Evolutionary conservation across 2,329 filamentous ascomycete species (phyloP).

Genomic region (Claviceps maximensis): DNA sequence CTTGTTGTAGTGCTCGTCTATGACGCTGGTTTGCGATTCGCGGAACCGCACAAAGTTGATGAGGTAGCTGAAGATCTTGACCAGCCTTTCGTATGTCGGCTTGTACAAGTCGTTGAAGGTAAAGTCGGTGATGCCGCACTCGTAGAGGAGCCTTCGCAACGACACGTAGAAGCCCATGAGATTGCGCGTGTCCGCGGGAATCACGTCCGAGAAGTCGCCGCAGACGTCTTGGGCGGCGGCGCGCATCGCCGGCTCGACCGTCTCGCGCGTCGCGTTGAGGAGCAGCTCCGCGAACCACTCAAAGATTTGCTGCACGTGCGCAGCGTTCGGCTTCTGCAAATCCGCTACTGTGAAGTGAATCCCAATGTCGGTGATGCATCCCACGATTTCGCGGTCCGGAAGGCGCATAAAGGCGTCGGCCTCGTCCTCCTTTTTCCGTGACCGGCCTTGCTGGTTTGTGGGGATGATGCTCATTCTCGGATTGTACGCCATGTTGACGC

Average conservation of each 20-base stretch:
- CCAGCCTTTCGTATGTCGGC: conserved; percentile 77
- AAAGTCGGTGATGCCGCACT: conserved; percentile 89
- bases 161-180: conserved; percentile 92
- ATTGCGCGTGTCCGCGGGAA: conserved; percentile 79
- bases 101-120: conserved; percentile 84
- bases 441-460: conserved; percentile 34
- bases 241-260: conserved; percentile 88
- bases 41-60: conserved; percentile 99
- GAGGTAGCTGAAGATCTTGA: conserved; percentile 92
- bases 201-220: conserved; percentile 70
- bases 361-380: conserved; percentile 93
- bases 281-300: conserved; percentile 94
- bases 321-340: conserved; percentile 83
- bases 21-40: conserved; percentile 77
- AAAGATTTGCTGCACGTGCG: conserved; percentile 93
- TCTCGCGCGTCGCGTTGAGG: conserved; percentile 85
- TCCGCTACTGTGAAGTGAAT: conserved; percentile 78
- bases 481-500: conserved; percentile 41
- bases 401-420: conserved; percentile 47
- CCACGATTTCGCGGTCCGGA: conserved; percentile 70
- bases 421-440: conserved; percentile 46
- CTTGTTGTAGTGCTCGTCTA: conserved; percentile 90
- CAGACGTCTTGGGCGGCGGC: conserved; percentile 80
- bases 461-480: conserved; percentile 48
- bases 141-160: conserved; percentile 62